Percentiles rank a stretch among this genome's conserved stretches.
Conservation (phyloP, 805 yeast species). For the Kazachstania kunashirensis region DNA sequence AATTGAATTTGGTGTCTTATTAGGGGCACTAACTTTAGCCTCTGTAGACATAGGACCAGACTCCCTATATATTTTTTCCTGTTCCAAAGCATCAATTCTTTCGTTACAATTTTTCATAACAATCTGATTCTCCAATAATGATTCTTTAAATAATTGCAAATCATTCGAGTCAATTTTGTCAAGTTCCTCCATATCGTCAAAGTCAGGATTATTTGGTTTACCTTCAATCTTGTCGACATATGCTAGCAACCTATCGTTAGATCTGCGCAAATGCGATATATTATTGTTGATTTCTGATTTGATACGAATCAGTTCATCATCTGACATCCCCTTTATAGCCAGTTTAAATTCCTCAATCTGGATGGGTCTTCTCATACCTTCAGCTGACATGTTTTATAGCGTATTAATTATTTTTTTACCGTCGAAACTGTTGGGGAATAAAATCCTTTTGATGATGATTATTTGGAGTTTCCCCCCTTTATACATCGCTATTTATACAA, state of each 20-base stretch:
- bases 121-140: conserved; percentile 44
- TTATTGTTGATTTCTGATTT: conserved; percentile 33
- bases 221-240: conserved; percentile 32
- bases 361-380: conserved; percentile 30
- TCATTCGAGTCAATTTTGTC: conserved; percentile 35
- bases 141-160: conserved; percentile 41
- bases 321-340: conserved; percentile 46
- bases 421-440: no score
- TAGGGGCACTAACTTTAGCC: no score
- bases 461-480: no score
- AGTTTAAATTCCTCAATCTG: conserved; percentile 39
- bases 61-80: conserved; percentile 38
- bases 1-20: conserved; percentile 3
- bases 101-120: conserved; percentile 45
- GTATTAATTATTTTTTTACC: no score
- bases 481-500: no score
- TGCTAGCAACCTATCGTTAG: conserved; percentile 40
- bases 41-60: no score
- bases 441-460: no score
- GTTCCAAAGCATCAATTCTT: conserved; percentile 36
- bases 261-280: conserved; percentile 38
- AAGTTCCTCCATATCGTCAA: conserved; percentile 31
- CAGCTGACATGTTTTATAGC: conserved; percentile 24
- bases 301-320: conserved; percentile 33
- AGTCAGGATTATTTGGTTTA: conserved; percentile 18